These are phyloP conservation scores for Oryza officinalis DNA, from an alignment of 176 grass and related monocot genomes.

Conservation along the genomic window DNA sequence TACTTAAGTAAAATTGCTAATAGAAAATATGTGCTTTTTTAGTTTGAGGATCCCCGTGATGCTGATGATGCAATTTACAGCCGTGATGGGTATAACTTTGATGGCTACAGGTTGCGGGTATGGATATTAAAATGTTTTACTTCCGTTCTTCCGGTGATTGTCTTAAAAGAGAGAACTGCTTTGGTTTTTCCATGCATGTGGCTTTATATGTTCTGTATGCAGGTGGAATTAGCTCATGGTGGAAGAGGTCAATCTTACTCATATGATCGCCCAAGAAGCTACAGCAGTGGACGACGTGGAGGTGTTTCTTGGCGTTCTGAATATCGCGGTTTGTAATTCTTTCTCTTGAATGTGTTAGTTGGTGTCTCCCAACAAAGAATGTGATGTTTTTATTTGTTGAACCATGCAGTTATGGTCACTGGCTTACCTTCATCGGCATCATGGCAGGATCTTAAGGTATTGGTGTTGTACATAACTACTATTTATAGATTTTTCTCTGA, in stretches of 20 bases:
- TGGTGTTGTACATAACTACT: neutral
- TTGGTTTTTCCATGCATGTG: neutral
- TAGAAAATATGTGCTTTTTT: slow-evolving; percentile 19
- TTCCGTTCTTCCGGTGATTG: neutral
- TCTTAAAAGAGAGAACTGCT: neutral
- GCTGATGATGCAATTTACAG: slow-evolving; percentile 91
- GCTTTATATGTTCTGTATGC: slow-evolving; percentile 23
- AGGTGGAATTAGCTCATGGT: slow-evolving; percentile 98
- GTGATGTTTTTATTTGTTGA: slow-evolving; percentile 24
- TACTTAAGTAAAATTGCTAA: neutral
- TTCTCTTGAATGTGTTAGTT: neutral
- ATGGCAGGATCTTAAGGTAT: slow-evolving; percentile 98
- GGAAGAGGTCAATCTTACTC: slow-evolving; percentile 80
- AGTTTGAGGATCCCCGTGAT: slow-evolving; percentile 91
- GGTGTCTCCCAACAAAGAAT: neutral
- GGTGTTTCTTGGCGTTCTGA: slow-evolving; percentile 77
- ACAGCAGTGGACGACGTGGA: slow-evolving; percentile 60
- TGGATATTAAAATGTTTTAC: slow-evolving; percentile 14
- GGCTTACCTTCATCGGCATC: slow-evolving; percentile 93
- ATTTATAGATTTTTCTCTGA: neutral
- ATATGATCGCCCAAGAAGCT: slow-evolving; percentile 72
- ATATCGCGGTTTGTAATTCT: slow-evolving; percentile 60
- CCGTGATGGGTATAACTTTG: slow-evolving; percentile 92
- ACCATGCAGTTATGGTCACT: slow-evolving; percentile 69
- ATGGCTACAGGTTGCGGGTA: slow-evolving; percentile 79